A percentile compares a stretch with the other conserved stretches of the same genome.
Evolutionary conservation across 495 filamentous ascomycete species (phyloP).

Genomic region (Pyrenula aspistea): DNA sequence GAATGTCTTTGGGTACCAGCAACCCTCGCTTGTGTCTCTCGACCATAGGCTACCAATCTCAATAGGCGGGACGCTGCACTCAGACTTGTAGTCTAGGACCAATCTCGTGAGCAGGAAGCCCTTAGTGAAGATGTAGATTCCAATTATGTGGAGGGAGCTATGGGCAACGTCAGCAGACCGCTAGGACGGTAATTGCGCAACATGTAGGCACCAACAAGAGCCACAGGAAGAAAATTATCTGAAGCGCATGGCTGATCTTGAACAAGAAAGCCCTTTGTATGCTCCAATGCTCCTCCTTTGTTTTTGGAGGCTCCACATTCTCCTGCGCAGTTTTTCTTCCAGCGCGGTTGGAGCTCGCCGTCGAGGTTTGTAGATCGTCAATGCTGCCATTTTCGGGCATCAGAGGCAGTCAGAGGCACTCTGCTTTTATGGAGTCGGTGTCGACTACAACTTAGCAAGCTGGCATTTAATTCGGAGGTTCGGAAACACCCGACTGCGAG

Average conservation of each 20-base stretch:
- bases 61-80: slow-evolving; percentile 61
- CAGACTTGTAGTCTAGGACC: slow-evolving; percentile 80
- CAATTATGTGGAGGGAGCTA: slow-evolving; percentile 62
- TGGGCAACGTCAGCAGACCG: neutral
- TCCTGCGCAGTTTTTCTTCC: neutral
- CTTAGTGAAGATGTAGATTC: slow-evolving; percentile 85
- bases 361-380: neutral
- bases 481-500: no score
- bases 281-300: slow-evolving; percentile 5
- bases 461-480: no score
- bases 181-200: neutral
- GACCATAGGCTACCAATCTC: slow-evolving; percentile 18
- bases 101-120: slow-evolving; percentile 94
- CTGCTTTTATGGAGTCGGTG: no score
- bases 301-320: neutral
- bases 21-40: slow-evolving; percentile 51
- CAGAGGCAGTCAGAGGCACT: neutral
- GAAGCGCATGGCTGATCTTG: slow-evolving; percentile 38
- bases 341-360: neutral
- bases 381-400: neutral
- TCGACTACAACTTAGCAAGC: no score
- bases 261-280: slow-evolving; percentile 32
- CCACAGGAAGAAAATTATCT: slow-evolving; percentile 36
- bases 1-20: slow-evolving; percentile 92
- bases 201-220: slow-evolving; percentile 18